phyloP scores from a whole-genome alignment of 345 rosid genomes.

The Anastatica hierochuntica region DNA sequence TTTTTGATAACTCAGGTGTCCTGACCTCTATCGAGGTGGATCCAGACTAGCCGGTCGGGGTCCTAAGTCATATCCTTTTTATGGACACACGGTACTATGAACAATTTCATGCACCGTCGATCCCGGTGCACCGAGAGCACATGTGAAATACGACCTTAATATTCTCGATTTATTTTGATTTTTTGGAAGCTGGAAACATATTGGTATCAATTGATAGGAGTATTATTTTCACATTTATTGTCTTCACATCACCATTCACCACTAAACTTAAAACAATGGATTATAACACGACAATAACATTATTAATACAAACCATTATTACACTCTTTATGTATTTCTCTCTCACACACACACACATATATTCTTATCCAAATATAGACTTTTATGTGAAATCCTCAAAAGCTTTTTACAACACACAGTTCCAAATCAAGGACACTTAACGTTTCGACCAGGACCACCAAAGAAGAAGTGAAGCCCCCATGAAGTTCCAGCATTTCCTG shows the following conservation, averaged over 20 bases:
- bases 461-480: constrained; percentile 47
- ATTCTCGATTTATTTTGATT: background rate
- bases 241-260: no score
- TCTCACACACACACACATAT: background rate
- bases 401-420: background rate
- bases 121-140: no score
- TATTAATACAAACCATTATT: background rate
- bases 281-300: background rate
- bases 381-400: background rate
- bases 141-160: no score
- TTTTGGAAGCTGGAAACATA: background rate
- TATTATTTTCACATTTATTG: no score
- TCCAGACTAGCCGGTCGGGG: no score
- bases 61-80: no score
- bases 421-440: constrained; percentile 34
- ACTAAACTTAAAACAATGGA: no score
- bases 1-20: no score
- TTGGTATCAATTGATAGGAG: background rate
- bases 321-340: no score
- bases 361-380: constrained; percentile 6
- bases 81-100: background rate
- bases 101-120: no score
- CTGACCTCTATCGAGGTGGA: no score
- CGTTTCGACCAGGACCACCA: constrained; percentile 56
- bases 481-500: constrained; percentile 25